Evolutionary conservation across 306 rosid species (phyloP).

Genomic region (Mimosa bimucronata): DNA sequence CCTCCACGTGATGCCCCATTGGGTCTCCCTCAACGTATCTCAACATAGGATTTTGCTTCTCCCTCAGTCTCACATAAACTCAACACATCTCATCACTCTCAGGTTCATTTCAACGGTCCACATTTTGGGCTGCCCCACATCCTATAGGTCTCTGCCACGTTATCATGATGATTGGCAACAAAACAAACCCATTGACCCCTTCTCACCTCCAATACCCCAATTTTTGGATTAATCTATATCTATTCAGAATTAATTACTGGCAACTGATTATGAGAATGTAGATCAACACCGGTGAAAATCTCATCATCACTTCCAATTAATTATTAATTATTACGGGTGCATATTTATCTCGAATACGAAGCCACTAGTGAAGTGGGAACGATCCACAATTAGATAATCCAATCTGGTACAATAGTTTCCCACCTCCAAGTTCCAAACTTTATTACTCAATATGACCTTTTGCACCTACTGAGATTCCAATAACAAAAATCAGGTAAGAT

Average conservation of each 20-base stretch:
- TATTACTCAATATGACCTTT: neutral
- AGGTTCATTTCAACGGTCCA: constrained; percentile 31
- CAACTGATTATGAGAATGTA: too few relatives aligned
- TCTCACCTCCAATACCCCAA: too few relatives aligned
- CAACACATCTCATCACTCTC: constrained; percentile 8
- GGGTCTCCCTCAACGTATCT: constrained; percentile 61
- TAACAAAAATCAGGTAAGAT: too few relatives aligned
- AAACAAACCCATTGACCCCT: neutral
- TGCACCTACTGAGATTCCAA: too few relatives aligned
- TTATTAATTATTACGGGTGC: too few relatives aligned
- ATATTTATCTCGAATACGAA: too few relatives aligned
- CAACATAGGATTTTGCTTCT: constrained; percentile 54
- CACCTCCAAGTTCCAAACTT: neutral
- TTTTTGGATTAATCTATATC: too few relatives aligned
- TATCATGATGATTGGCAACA: constrained; percentile 42
- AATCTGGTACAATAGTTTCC: neutral
- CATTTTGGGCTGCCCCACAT: neutral
- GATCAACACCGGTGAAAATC: too few relatives aligned
- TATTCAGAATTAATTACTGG: too few relatives aligned
- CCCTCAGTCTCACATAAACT: constrained; percentile 40
- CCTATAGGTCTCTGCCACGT: constrained; percentile 57
- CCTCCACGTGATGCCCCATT: constrained; percentile 85
- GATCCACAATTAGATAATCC: too few relatives aligned
- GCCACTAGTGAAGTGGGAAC: too few relatives aligned
- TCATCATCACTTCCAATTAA: too few relatives aligned